Base-by-base conservation (phyloP, 345 rosid genomes). In the Cochlearia excelsa region DNA sequence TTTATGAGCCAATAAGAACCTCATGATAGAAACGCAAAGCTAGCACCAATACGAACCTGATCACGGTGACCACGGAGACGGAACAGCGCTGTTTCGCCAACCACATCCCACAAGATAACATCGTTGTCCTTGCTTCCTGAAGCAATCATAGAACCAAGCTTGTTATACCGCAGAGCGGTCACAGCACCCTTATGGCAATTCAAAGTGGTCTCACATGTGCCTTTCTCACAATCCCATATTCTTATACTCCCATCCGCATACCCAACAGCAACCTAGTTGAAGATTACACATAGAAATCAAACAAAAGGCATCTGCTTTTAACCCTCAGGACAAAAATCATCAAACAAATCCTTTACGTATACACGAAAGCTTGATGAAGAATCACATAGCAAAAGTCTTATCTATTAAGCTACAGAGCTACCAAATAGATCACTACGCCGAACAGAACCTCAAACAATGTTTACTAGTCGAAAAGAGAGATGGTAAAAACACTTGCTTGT, bases 101-200 rank as follows among this genome's bases (percentile, higher is more conserved):
- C 84, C 34, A 89, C 94, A 81, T 93, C 99, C 95, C 97, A 93
- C 64, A 89, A 69, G 48, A 89, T 89, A 62, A 93, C 72, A 74
- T 87, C 95, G 59, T 82, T 87, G 59, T 93, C 97, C 75, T 89
- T 89, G 77, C 97, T 81, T 67, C 99, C 99, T 61, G 99, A 93
- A 26, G 96, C 99, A 41, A 93, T 82, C 75, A 78, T 45, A 33
- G 95, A 78, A 23, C 95, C 95, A 78, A 57, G 30, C 64, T 84
- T 82, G 69, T 82, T 82, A 61, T 71, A 93, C 9, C 83, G 69
- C 40, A 89, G 61, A 6, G 77, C 83, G n/a, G 90, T 80, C 39
- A 93, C 92, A 9, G 96, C 96, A 53, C 99, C 91, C 66, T 84
- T 87, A 54, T 93, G 96, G 28, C 96, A 89, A 70, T 77, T 82